phyloP scores from a whole-genome alignment of 768 basidiomycete species.

The Psilocybe tampanensis region DNA sequence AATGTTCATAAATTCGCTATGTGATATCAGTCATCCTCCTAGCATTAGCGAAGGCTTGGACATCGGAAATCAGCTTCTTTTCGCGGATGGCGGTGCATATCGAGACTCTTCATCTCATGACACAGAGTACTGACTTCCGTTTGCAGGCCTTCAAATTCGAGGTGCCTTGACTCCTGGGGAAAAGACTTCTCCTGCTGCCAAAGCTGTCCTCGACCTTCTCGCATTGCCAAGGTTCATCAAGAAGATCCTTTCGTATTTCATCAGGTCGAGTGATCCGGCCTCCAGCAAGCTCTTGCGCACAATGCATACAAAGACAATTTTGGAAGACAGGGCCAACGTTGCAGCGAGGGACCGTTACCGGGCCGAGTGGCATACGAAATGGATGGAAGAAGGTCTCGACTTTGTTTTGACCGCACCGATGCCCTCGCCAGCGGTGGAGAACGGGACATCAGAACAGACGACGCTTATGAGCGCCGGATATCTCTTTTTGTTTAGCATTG shows the following conservation, averaged over 20 bases:
- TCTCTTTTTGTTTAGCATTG: conserved; percentile 70
- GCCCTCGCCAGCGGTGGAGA: conserved; percentile 60
- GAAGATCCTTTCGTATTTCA: conserved; percentile 42
- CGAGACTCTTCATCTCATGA: conserved; percentile 11
- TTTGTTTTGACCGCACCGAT: conserved; percentile 65
- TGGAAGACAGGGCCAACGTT: conserved; percentile 53
- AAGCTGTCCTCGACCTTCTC: conserved; percentile 35
- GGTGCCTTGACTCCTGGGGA: conserved; percentile 35
- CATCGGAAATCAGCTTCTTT: conserved; percentile 55
- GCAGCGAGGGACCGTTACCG: conserved; percentile 45
- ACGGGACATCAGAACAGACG: conserved; percentile 52
- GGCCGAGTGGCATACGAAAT: conserved; percentile 48
- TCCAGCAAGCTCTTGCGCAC: conserved; percentile 36
- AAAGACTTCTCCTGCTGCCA: conserved; percentile 32
- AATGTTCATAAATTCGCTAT: background rate
- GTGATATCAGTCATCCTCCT: conserved; percentile 40
- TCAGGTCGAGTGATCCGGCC: conserved; percentile 38
- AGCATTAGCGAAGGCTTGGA: conserved; percentile 49
- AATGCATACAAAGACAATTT: conserved; percentile 49
- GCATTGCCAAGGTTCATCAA: conserved; percentile 42
- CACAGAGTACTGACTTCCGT: background rate
- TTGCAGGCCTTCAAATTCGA: conserved; percentile 45
- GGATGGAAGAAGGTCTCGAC: conserved; percentile 54
- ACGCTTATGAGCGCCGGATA: conserved; percentile 63
- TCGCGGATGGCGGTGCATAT: conserved; percentile 55